Conservation (phyloP, 2,329 filamentous ascomycete genomes). For the Magnaporthales sp. region DNA sequence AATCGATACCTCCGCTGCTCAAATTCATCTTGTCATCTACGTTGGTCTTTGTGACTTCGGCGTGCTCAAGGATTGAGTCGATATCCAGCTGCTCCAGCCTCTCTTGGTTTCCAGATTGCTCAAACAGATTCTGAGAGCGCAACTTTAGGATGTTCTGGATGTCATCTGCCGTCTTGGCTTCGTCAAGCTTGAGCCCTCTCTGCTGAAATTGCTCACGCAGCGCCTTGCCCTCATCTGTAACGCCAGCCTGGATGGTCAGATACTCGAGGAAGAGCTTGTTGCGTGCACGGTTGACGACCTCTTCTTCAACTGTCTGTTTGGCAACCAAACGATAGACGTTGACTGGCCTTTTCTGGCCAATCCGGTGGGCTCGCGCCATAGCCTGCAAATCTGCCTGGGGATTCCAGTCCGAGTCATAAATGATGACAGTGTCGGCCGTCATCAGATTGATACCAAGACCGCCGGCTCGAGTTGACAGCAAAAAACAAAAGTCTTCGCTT, state of each 20-base stretch:
- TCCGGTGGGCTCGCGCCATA: conserved; percentile 96
- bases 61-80: conserved; percentile 92
- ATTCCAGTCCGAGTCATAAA: conserved; percentile 99
- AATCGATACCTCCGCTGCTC: conserved; percentile 73
- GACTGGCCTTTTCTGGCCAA: conserved; percentile 91
- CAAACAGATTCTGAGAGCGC: conserved; percentile 98
- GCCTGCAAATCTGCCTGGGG: conserved; percentile 96
- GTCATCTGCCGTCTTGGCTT: conserved; percentile 85
- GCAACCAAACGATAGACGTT: conserved; percentile 95
- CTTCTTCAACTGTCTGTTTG: conserved; percentile 97
- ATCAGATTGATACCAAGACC: conserved; percentile 98
- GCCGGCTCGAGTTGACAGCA: conserved; percentile 90
- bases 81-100: conserved; percentile 96
- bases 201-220: conserved; percentile 67
- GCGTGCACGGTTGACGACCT: conserved; percentile 88
- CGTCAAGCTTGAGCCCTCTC: conserved; percentile 63
- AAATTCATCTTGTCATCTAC: conserved; percentile 86
- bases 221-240: conserved; percentile 89
- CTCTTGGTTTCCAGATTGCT: conserved; percentile 92
- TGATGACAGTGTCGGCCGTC: conserved; percentile 95
- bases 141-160: conserved; percentile 96
- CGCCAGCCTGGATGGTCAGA: conserved; percentile 91
- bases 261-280: conserved; percentile 98
- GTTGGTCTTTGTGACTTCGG: conserved; percentile 94
- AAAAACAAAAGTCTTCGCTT: conserved; percentile 92